Evolutionary conservation across 768 basidiomycete species (phyloP).

Genomic region (Termitomyces sp.): DNA sequence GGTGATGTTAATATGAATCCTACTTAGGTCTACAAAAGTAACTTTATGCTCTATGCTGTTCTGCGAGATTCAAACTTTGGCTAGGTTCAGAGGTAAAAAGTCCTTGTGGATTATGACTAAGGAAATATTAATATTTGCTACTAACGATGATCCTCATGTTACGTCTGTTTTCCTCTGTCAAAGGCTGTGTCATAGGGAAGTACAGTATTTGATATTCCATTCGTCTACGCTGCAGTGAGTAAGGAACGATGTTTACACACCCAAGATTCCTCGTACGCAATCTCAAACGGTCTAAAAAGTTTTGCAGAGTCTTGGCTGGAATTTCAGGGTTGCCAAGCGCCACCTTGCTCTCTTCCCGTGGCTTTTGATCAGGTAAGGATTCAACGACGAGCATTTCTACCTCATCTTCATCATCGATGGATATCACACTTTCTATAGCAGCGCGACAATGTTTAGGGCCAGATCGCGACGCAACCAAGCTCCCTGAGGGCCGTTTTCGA

Average conservation of each 20-base stretch:
- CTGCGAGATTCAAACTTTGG: too few species aligned
- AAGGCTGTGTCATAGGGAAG: constrained; percentile 65
- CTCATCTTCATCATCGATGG: constrained; percentile 24
- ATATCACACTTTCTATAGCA: constrained; percentile 7
- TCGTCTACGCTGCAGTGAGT: constrained; percentile 27
- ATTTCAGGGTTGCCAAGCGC: neutral
- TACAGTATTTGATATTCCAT: constrained; percentile 78
- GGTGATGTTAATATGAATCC: constrained; percentile 42
- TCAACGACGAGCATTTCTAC: constrained; percentile 3
- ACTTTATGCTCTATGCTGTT: neutral
- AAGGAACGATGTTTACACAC: constrained; percentile 2
- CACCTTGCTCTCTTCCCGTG: neutral
- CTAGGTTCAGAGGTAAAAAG: neutral
- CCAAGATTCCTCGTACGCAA: constrained; percentile 16
- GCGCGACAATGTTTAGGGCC: constrained; percentile 21
- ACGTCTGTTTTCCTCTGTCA: constrained; percentile 47
- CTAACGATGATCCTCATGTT: constrained; percentile 50
- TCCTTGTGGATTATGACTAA: neutral
- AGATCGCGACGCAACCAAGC: constrained; percentile 2
- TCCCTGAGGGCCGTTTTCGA: constrained; percentile 3
- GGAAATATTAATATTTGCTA: constrained; percentile 22
- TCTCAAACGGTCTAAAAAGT: constrained; percentile 8
- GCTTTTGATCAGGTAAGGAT: neutral
- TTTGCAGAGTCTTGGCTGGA: constrained; percentile 6
- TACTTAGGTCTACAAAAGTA: constrained; percentile 15